Conservation (phyloP, 75 land plant genomes). For the Pseudotsuga menziesii region DNA sequence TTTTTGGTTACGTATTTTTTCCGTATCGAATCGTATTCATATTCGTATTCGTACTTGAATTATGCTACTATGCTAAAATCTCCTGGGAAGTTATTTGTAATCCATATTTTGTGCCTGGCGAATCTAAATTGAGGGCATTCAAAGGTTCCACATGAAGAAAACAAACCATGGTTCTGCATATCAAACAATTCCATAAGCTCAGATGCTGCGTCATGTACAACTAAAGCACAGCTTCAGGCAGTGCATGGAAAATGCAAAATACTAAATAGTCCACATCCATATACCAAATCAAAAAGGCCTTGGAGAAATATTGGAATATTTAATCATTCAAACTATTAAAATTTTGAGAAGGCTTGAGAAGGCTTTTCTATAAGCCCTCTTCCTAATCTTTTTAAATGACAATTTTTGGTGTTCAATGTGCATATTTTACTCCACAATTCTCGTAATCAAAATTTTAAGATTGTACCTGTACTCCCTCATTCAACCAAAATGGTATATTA, state of each 20-base stretch:
- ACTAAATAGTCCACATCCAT: not conserved
- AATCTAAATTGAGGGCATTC: not conserved
- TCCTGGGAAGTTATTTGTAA: no score
- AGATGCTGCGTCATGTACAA: not conserved
- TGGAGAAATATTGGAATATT: no score
- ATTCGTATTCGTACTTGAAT: no score
- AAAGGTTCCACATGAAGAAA: not conserved
- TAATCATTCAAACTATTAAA: not conserved
- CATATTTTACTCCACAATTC: slow-evolving; percentile 5
- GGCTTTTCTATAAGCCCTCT: not conserved
- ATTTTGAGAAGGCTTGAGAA: not conserved
- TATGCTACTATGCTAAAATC: no score
- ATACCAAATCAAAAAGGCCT: not conserved
- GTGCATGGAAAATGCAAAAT: not conserved
- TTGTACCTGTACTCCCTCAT: not conserved
- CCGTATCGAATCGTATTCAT: no score
- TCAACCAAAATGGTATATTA: not conserved
- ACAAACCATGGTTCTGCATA: no score
- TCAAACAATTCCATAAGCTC: not conserved
- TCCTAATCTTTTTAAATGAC: not conserved
- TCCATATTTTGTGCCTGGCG: not conserved
- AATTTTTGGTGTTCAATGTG: slow-evolving; percentile 5
- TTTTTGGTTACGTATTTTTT: no score
- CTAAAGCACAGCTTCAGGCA: not conserved
- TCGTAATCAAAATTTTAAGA: not conserved